Percentiles rank a stretch among this genome's conserved stretches.
phyloP scores from a whole-genome alignment of 352 stramenopile genomes.

The Phytophthora colocasiae region DNA sequence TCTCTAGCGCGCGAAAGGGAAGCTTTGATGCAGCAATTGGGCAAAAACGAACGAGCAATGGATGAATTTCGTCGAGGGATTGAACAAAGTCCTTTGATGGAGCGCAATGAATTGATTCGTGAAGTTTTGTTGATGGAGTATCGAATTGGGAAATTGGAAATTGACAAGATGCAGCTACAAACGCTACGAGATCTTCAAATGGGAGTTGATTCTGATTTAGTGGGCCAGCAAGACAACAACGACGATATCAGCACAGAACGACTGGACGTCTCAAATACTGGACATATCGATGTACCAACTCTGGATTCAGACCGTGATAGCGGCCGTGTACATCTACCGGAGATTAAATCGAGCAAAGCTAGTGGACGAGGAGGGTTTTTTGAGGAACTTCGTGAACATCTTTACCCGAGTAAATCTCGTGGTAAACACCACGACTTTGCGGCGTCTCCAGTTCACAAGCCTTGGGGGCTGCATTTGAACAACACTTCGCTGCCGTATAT shows the following conservation, averaged over 20 bases:
- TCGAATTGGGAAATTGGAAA: conserved; percentile 89
- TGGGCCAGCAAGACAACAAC: conserved; percentile 36
- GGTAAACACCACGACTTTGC: conserved; percentile 23
- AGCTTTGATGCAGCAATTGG: conserved; percentile 35
- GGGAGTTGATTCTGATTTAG: not conserved
- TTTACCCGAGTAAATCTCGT: conserved; percentile 30
- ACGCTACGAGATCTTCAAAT: conserved; percentile 35
- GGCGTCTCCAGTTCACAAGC: conserved; percentile 32
- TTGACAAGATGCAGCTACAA: conserved; percentile 93
- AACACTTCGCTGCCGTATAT: conserved; percentile 74
- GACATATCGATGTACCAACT: conserved; percentile 16
- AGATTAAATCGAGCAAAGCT: conserved; percentile 24
- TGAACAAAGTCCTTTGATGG: conserved; percentile 48
- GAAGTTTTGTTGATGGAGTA: conserved; percentile 86
- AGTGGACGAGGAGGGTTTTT: conserved; percentile 29
- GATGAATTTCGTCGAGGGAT: conserved; percentile 67
- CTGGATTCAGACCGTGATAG: conserved; percentile 18
- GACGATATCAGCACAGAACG: conserved; percentile 14
- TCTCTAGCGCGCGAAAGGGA: conserved; percentile 23
- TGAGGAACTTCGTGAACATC: conserved; percentile 34
- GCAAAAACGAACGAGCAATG: conserved; percentile 51
- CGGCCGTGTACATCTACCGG: conserved; percentile 16
- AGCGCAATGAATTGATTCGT: conserved; percentile 55
- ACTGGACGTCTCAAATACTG: conserved; percentile 10
- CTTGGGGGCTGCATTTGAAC: conserved; percentile 69